Evolutionary conservation across 2,329 filamentous ascomycete genomes (phyloP).

Genomic region (Nigrospora oryzae): DNA sequence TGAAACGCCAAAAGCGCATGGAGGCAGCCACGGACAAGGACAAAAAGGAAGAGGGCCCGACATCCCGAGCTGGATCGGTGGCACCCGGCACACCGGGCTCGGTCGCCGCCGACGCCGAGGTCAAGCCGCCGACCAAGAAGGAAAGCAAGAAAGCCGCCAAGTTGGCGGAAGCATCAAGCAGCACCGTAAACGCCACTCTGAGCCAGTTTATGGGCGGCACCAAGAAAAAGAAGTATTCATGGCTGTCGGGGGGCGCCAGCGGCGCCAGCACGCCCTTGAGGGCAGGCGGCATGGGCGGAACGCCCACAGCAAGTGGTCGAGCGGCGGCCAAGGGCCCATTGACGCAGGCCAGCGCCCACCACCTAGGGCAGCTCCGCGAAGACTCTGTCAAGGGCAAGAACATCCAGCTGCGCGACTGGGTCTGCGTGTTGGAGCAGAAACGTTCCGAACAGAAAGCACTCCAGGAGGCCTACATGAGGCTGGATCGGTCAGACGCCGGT

Average conservation of each 20-base stretch:
- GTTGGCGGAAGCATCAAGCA: conserved; percentile 69
- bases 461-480: conserved; percentile 45
- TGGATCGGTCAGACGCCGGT: conserved; percentile 37
- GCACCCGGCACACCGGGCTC: conserved; percentile 54
- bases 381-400: conserved; percentile 66
- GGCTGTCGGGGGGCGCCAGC: conserved; percentile 54
- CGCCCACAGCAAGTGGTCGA: conserved; percentile 23
- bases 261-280: conserved; percentile 41
- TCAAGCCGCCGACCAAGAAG: conserved; percentile 75
- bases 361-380: conserved; percentile 70
- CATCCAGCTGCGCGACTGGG: conserved; percentile 78
- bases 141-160: conserved; percentile 70
- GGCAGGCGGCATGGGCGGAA: conserved; percentile 24
- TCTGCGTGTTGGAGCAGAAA: conserved; percentile 72
- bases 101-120: conserved; percentile 49
- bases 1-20: conserved; percentile 56
- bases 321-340: conserved; percentile 27
- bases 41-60: conserved; percentile 33
- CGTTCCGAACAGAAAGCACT: conserved; percentile 57
- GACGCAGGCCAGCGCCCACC: conserved; percentile 50
- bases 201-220: conserved; percentile 58
- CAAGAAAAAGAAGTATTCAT: conserved; percentile 64
- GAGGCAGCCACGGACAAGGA: conserved; percentile 37
- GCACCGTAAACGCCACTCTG: conserved; percentile 76
- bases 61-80: conserved; percentile 45